Percentiles rank a stretch among this genome's conserved stretches.
Conservation (phyloP, 345 rosid genomes). For the Eutrema yunnanense region DNA sequence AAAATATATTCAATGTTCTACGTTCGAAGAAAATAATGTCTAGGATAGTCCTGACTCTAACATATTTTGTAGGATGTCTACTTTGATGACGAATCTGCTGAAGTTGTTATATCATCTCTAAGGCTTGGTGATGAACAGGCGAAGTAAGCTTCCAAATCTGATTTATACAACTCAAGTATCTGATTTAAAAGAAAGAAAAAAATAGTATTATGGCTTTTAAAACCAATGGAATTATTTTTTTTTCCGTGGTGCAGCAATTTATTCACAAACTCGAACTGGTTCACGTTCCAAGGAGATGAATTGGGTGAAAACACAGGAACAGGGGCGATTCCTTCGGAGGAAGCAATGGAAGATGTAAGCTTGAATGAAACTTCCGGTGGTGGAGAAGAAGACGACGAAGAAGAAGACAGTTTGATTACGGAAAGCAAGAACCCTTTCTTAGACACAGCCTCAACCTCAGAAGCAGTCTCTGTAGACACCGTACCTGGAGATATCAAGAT, state of each 20-base stretch:
- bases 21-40: neutral
- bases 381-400: slow-evolving; percentile 50
- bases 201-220: neutral
- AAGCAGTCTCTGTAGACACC: slow-evolving; percentile 20
- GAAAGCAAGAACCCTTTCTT: slow-evolving; percentile 25
- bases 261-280: slow-evolving; percentile 95
- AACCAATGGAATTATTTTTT: neutral
- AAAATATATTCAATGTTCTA: neutral
- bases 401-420: slow-evolving; percentile 46
- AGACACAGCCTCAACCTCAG: slow-evolving; percentile 29
- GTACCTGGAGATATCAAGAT: slow-evolving; percentile 29
- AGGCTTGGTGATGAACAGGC: slow-evolving; percentile 96
- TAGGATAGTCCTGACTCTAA: neutral
- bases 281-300: slow-evolving; percentile 89
- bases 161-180: neutral
- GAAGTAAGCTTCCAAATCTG: slow-evolving; percentile 45
- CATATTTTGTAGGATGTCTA: slow-evolving; percentile 65
- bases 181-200: neutral
- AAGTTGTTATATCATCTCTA: slow-evolving; percentile 92
- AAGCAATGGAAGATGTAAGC: slow-evolving; percentile 72
- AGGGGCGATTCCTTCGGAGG: slow-evolving; percentile 50
- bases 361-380: slow-evolving; percentile 67
- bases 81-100: slow-evolving; percentile 94
- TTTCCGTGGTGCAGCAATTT: slow-evolving; percentile 48
- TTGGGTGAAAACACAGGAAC: slow-evolving; percentile 42